Evolutionary conservation across 2,329 filamentous ascomycete genomes (phyloP), one percentile per base, ranked within the genome.

Genomic region (Monosporascus sp.): DNA sequence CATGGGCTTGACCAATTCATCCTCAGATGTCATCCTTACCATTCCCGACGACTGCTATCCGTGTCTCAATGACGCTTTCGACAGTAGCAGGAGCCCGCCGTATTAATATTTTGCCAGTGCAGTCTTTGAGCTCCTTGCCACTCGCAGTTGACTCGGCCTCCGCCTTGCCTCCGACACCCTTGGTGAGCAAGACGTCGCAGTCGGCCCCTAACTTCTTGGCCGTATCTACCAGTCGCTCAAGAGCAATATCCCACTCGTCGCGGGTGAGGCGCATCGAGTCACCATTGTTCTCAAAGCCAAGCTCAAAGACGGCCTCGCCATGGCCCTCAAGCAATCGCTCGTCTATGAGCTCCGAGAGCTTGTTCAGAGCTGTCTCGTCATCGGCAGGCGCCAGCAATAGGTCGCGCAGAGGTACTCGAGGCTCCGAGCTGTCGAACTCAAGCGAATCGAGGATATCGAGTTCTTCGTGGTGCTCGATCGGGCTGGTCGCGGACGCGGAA

Each of bases 31-130:
- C 26, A 37, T 49, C 59, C 76, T 67, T 68, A 86, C 84, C 90
- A 75, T 99, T 99, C 48, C 94, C 94, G 7, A 99, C 94, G 0
- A 99, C 94, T 1, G 93, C 94, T 73, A 99, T 95, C 61, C 94
- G 78, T 9, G 93, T 96, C 78, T 99, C 94, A 56, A 97, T 96
- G 26, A 96, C 89, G 53, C 95, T 85, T 67, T 97, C 91, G 5
- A 90, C 82, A 14, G 80, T 87, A 20, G 79, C 75, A 3, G 92
- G 91, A 22, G 82, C 75, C 65, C 87, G 85, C 40, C 94, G 84
- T 55, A 97, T 81, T 63, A 97, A 81, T 49, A 97, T 70, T 70
- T 96, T 97, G n/a, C 92, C 91, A 58, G 84, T 88, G 60, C 86
- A 87, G 51, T 85, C 86, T 60, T 83, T 87, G 56, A 89, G 85